These are phyloP conservation scores for Claviceps sp. DNA, from an alignment of 2,329 filamentous ascomycete species.

Conservation along the genomic window DNA sequence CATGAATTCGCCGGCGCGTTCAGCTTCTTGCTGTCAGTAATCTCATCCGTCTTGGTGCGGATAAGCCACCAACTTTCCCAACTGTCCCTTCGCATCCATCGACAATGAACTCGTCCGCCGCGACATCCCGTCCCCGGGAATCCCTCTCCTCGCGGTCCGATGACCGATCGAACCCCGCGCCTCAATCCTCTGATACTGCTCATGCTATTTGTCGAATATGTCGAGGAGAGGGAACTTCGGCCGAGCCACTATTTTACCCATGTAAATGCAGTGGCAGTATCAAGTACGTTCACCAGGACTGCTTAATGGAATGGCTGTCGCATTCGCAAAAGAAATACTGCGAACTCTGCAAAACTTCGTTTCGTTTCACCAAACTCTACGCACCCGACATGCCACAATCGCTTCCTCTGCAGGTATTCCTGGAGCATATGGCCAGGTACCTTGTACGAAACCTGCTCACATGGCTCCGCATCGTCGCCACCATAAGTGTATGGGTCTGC, in stretches of 20 bases:
- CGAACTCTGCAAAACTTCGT: constrained; percentile 96
- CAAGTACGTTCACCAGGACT: constrained; percentile 96
- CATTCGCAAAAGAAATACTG: constrained; percentile 99
- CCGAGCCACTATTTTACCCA: constrained; percentile 88
- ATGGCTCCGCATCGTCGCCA: constrained; percentile 67
- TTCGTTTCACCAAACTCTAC: constrained; percentile 96
- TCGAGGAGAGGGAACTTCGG: constrained; percentile 67
- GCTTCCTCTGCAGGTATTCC: constrained; percentile 68
- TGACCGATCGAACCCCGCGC: constrained; percentile 6
- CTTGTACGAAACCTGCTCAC: constrained; percentile 56
- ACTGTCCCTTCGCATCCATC: neutral
- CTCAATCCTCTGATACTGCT: constrained; percentile 19
- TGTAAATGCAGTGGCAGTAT: constrained; percentile 99
- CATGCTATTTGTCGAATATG: constrained; percentile 94
- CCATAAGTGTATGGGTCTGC: constrained; percentile 76
- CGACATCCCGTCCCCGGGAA: neutral
- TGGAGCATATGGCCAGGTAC: constrained; percentile 66
- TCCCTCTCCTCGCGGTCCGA: constrained; percentile 12
- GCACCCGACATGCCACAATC: constrained; percentile 81
- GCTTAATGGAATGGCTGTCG: constrained; percentile 95
- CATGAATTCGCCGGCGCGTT: constrained; percentile 1
- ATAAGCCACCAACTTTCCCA: constrained; percentile 7
- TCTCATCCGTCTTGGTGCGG: constrained; percentile 3
- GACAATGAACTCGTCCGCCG: constrained; percentile 3
- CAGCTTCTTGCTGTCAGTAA: constrained; percentile 3